Evolutionary conservation across 2,329 filamentous ascomycete species (phyloP), one percentile per base, ranked within the genome.

Genomic region (Alternaria sp.): DNA sequence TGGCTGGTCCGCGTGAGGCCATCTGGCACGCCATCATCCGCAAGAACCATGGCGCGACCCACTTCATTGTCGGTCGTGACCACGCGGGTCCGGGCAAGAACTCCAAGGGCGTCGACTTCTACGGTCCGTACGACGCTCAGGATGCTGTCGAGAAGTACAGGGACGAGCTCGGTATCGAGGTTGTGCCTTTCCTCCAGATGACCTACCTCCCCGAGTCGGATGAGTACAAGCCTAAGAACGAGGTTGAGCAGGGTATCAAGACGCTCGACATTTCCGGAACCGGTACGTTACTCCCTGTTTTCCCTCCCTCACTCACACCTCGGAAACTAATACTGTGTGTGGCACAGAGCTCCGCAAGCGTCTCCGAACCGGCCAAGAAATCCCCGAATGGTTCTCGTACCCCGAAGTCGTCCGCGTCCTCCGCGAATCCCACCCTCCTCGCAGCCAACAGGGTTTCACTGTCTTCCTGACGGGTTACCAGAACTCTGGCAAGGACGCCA

Each of bases 1-100:
- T 99, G 95, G 95, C 93, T 76, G 95, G 95, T 72, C 95, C 95
- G 65, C 92, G 95, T 69, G 95, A 99, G 84, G 95, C 95, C 70
- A 93, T 99, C 82, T 99, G 95, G 95, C 95, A 99, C 85, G 95
- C 95, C 76, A 97, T 99, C 75, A 99, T 99, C 85, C 93, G 95
- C 78, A 99, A 98, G 89, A 99, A 99, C 82, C 93, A 97, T 83
- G 95, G 95, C 73, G 93, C 94, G 46, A 98, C 95, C 14, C 95
- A 99, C 86, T 99, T 99, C 85, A 99, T 99, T 73, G 93, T 99
- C 67, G 95, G 95, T 61, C 92, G 95, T 83, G 95, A 99, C 82
- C 95, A 99, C 82, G 95, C 95, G 67, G 95, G 95, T 49, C 95
- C 95, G 42, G 95, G 95, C 76, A 97, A 96, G 87, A 98, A 98